Conservation (phyloP, 108 stramenopile species). For the Cyclotella cryptica region DNA sequence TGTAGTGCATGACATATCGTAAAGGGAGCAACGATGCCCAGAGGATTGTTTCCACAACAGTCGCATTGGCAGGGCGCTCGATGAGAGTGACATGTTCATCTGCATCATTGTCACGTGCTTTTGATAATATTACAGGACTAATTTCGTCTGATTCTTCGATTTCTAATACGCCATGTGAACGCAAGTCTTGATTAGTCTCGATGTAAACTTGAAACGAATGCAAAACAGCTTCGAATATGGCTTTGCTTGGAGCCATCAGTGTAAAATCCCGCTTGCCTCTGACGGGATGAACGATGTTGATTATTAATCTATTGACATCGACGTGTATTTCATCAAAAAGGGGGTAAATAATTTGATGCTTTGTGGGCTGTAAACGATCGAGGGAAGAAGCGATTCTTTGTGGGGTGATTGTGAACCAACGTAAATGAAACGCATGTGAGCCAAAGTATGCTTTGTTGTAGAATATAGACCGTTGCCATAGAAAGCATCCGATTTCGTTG, state of each 20-base stretch:
- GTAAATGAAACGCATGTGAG: slow-evolving; percentile 66
- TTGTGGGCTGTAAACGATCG: slow-evolving; percentile 51
- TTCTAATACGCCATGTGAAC: slow-evolving; percentile 32
- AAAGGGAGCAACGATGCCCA: slow-evolving; percentile 65
- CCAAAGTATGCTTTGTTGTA: slow-evolving; percentile 69
- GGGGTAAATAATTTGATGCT: slow-evolving; percentile 61
- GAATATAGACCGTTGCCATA: slow-evolving; percentile 74
- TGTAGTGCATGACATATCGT: slow-evolving; percentile 69
- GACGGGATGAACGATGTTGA: slow-evolving; percentile 59
- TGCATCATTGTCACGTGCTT: slow-evolving; percentile 38
- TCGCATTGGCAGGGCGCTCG: slow-evolving; percentile 53
- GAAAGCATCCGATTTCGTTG: slow-evolving; percentile 51
- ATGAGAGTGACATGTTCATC: slow-evolving; percentile 59
- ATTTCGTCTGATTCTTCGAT: slow-evolving; percentile 17
- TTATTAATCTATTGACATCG: slow-evolving; percentile 63
- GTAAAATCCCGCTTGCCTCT: slow-evolving; percentile 51
- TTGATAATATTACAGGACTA: not conserved
- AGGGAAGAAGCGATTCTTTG: slow-evolving; percentile 64
- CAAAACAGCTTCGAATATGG: slow-evolving; percentile 62
- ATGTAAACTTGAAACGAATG: slow-evolving; percentile 53
- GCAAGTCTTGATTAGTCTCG: slow-evolving; percentile 16
- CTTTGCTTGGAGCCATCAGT: slow-evolving; percentile 68
- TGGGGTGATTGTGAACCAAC: slow-evolving; percentile 73
- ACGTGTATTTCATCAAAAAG: slow-evolving; percentile 64
- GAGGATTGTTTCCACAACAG: slow-evolving; percentile 45